Conservation (phyloP, 169 alveolate genomes). For the Pseudocohnilembus persalinus region DNA sequence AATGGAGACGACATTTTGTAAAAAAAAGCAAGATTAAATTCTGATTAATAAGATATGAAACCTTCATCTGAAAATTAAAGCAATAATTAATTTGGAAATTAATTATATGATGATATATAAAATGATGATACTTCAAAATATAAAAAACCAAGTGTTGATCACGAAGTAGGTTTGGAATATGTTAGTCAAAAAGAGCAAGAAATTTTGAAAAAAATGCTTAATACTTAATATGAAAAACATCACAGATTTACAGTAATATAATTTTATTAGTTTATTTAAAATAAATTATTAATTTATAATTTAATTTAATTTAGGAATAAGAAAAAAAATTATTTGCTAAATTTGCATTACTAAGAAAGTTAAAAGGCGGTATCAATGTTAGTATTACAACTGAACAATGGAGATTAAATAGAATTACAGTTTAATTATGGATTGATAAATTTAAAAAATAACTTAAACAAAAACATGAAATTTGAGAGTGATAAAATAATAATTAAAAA, state of each 20-base stretch:
- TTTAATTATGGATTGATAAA: not conserved
- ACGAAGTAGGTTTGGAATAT: not conserved
- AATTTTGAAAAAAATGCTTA: not conserved
- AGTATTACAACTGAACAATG: not conserved
- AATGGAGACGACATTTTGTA: not conserved
- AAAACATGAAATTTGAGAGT: not conserved
- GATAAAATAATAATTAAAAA: too few species aligned
- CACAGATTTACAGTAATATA: not conserved
- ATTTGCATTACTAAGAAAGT: not conserved
- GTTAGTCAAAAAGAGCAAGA: not conserved
- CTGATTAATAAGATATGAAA: not conserved
- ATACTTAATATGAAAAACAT: not conserved
- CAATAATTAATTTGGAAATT: not conserved
- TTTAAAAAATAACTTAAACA: too few species aligned
- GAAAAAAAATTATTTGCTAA: not conserved
- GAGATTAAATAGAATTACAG: not conserved
- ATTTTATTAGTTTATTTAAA: too few species aligned
- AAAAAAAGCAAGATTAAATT: too few species aligned
- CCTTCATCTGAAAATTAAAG: not conserved
- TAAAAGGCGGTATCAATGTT: not conserved
- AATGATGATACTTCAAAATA: not conserved
- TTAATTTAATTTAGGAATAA: not conserved
- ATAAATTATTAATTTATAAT: too few species aligned
- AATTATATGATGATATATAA: not conserved
- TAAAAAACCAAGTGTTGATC: not conserved